Conservation (phyloP, 2,329 filamentous ascomycete genomes). For the Alternaria metachromatica region DNA sequence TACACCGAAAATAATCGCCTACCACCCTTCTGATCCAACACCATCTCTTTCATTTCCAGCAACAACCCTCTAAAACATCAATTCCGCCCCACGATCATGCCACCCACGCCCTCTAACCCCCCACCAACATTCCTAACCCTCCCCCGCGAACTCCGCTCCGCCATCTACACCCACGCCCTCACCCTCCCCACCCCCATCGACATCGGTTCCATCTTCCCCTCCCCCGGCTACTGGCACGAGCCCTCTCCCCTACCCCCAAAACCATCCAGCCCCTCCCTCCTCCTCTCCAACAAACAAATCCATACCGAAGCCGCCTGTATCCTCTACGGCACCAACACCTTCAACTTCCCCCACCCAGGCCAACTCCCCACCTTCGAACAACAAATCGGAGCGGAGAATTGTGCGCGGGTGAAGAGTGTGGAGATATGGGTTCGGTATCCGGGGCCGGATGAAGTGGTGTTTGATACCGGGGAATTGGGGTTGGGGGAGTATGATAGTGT, state of each 20-base stretch:
- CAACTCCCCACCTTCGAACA: background rate
- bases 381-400: background rate
- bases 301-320: background rate
- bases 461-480: background rate
- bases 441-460: background rate
- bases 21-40: background rate
- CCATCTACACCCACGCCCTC: background rate
- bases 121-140: background rate
- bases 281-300: rapidly evolving
- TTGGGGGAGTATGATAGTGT: background rate
- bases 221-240: background rate
- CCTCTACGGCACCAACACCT: background rate
- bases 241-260: background rate
- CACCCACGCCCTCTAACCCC: background rate
- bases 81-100: too few species aligned
- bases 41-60: background rate
- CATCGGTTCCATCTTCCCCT: background rate
- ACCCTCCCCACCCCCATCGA: background rate
- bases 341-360: background rate
- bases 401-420: background rate
- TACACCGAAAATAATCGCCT: background rate
- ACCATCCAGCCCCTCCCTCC: background rate
- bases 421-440: background rate
- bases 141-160: background rate
- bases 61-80: background rate